Evolutionary conservation across 768 basidiomycete genomes (phyloP).

Genomic region (Kwoniella sp.): DNA sequence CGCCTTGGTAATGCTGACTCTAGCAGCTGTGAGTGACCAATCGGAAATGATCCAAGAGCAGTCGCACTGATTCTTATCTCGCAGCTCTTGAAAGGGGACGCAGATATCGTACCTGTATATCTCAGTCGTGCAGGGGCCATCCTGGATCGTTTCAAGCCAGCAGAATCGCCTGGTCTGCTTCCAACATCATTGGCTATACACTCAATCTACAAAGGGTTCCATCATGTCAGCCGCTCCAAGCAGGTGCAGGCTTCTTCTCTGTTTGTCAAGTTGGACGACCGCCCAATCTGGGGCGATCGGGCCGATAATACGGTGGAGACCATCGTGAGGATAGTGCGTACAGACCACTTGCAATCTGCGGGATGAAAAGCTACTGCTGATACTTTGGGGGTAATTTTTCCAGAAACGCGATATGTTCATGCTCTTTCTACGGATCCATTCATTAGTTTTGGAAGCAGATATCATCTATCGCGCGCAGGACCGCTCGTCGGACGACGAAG

Average conservation of each 20-base stretch:
- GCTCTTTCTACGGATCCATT: neutral
- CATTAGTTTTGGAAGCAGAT: neutral
- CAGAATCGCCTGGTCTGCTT: neutral
- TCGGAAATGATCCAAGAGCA: too few species aligned
- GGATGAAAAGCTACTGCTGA: too few species aligned
- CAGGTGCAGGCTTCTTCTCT: neutral
- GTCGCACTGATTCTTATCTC: too few species aligned
- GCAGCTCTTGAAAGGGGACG: too few species aligned
- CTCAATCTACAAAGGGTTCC: neutral
- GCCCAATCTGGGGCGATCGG: neutral
- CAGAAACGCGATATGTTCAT: slow-evolving; percentile 4
- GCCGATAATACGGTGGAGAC: neutral
- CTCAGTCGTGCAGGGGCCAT: neutral
- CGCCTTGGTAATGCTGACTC: too few species aligned
- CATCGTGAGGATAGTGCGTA: neutral
- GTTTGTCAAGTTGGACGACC: neutral
- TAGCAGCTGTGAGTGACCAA: too few species aligned
- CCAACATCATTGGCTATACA: neutral
- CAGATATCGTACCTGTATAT: too few species aligned
- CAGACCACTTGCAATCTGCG: neutral
- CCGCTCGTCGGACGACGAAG: neutral
- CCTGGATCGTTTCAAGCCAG: neutral
- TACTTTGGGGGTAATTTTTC: neutral
- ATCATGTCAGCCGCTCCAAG: neutral
- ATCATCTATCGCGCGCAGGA: neutral